Conservation (phyloP, 495 filamentous ascomycete species). For the Penicillium coprophilum region DNA sequence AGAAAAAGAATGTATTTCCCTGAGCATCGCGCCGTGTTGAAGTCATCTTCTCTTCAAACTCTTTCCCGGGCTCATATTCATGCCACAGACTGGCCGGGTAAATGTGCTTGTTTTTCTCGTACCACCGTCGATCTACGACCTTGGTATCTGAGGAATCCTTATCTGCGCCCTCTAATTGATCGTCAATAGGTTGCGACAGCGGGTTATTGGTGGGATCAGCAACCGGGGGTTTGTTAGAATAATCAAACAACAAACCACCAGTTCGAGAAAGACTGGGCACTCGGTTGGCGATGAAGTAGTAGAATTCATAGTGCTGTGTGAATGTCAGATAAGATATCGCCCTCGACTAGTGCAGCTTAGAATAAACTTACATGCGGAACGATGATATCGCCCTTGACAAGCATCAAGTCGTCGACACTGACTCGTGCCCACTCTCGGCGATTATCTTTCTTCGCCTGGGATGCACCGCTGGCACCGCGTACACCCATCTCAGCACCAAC, state of each 20-base stretch:
- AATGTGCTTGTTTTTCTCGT: constrained; percentile 95
- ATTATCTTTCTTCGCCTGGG: constrained; percentile 58
- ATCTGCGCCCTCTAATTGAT: constrained; percentile 67
- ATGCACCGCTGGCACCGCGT: constrained; percentile 53
- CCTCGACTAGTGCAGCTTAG: background rate
- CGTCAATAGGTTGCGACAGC: constrained; percentile 45
- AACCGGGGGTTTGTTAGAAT: constrained; percentile 57
- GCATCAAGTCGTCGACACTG: constrained; percentile 93
- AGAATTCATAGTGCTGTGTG: constrained; percentile 86
- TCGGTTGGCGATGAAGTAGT: constrained; percentile 93
- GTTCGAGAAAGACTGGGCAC: constrained; percentile 63
- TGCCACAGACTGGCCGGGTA: constrained; percentile 96
- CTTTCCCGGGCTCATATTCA: constrained; percentile 85
- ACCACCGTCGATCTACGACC: constrained; percentile 95
- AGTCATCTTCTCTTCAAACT: constrained; percentile 74
- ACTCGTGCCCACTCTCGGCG: constrained; percentile 88
- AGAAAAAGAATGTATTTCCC: constrained; percentile 94
- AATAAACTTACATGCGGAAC: constrained; percentile 79
- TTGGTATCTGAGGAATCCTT: constrained; percentile 87
- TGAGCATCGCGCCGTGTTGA: constrained; percentile 68
- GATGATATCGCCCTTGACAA: constrained; percentile 89
- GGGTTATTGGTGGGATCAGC: constrained; percentile 41
- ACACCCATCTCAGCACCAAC: constrained; percentile 82
- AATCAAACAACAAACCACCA: constrained; percentile 69
- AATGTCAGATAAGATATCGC: constrained; percentile 25